These are phyloP conservation scores for Sporothrix euskadiensis DNA, from an alignment of 2,329 filamentous ascomycete species.

Conservation along the genomic window DNA sequence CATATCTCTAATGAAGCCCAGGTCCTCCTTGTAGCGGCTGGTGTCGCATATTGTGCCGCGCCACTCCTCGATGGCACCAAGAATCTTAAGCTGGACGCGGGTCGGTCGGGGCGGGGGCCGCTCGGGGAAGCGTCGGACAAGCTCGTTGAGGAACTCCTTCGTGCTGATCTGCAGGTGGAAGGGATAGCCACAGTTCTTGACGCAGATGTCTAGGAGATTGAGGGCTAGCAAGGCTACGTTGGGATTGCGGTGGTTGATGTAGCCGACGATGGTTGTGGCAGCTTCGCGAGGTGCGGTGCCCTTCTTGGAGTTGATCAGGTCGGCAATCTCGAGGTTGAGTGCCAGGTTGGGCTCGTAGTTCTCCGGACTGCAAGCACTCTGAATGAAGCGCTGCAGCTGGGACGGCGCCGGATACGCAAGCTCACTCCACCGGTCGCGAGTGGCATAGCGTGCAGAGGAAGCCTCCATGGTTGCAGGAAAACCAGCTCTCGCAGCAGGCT, in stretches of 20 bases:
- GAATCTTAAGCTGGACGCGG: constrained; percentile 85
- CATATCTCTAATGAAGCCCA: constrained; percentile 97
- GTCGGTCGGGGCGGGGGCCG: constrained; percentile 82
- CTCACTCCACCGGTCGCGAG: constrained; percentile 88
- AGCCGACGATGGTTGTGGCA: constrained; percentile 86
- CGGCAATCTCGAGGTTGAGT: constrained; percentile 91
- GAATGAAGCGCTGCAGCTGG: constrained; percentile 91
- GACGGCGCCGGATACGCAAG: constrained; percentile 77
- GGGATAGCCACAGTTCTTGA: constrained; percentile 99
- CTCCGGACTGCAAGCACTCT: constrained; percentile 92
- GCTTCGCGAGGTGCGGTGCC: constrained; percentile 93
- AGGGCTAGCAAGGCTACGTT: constrained; percentile 91
- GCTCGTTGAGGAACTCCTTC: constrained; percentile 98
- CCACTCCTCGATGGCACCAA: constrained; percentile 98
- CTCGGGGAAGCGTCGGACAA: constrained; percentile 93
- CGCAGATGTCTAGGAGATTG: constrained; percentile 93
- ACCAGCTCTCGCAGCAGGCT: background rate
- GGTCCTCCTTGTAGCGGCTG: constrained; percentile 92
- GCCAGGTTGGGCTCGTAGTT: constrained; percentile 98
- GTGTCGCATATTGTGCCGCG: constrained; percentile 97
- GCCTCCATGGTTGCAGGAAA: constrained; percentile 71
- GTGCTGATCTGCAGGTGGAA: constrained; percentile 98
- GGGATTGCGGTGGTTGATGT: constrained; percentile 94
- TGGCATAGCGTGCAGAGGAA: constrained; percentile 90
- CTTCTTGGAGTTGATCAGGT: constrained; percentile 97